A percentile compares a stretch with the other conserved stretches of the same genome.
These are phyloP conservation scores for Ulmus americana DNA, from an alignment of 331 rosid species.

Conservation along the genomic window DNA sequence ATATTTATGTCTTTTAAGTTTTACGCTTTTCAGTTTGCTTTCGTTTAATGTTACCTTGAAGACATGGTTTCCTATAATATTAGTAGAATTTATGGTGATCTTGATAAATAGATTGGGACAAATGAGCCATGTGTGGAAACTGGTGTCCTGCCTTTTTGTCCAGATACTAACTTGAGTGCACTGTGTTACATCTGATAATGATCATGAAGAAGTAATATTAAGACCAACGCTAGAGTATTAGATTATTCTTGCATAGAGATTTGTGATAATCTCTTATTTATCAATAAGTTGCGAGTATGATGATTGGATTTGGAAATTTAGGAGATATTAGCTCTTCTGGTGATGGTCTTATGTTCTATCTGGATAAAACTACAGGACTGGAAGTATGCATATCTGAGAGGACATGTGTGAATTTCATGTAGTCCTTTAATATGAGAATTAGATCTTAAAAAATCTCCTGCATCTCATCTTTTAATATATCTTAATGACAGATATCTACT, in stretches of 20 bases:
- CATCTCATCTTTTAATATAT: constrained; percentile 12
- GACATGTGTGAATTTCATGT: background rate
- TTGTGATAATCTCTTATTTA: constrained; percentile 5
- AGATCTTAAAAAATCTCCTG: background rate
- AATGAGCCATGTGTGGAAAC: background rate
- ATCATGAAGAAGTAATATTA: background rate
- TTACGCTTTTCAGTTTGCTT: background rate
- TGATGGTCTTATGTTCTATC: background rate
- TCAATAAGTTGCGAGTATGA: background rate
- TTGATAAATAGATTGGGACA: background rate
- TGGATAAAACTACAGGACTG: background rate
- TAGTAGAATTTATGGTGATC: background rate
- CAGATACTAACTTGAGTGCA: background rate
- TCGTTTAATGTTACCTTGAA: background rate
- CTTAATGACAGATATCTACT: constrained; percentile 69
- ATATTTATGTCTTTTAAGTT: background rate
- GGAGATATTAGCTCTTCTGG: constrained; percentile 7
- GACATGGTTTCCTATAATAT: background rate
- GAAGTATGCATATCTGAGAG: background rate
- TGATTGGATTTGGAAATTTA: background rate
- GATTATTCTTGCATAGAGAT: constrained; percentile 1
- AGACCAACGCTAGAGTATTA: background rate
- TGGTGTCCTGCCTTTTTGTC: background rate
- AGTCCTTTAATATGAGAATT: background rate
- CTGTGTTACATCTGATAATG: background rate